Conservation (phyloP, 2,329 filamentous ascomycete genomes). For the Exophiala aquamarina region DNA sequence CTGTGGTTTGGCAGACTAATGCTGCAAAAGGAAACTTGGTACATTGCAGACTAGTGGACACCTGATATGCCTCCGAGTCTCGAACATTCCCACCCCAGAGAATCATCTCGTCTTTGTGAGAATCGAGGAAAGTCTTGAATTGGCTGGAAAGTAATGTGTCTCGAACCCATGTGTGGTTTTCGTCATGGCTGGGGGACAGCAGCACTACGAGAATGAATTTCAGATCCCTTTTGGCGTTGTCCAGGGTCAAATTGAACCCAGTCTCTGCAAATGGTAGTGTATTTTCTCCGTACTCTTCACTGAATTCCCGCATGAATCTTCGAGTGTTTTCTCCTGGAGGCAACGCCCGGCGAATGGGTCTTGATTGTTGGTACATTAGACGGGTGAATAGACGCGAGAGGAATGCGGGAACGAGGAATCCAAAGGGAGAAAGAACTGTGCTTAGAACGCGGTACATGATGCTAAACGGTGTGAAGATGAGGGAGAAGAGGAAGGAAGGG, state of each 20-base stretch:
- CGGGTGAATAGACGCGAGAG: constrained; percentile 68
- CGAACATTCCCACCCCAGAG: constrained; percentile 92
- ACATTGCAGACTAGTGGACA: constrained; percentile 80
- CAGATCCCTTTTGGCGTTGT: constrained; percentile 83
- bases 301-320: constrained; percentile 87
- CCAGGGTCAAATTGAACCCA: constrained; percentile 88
- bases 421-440: constrained; percentile 75
- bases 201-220: constrained; percentile 90
- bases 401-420: constrained; percentile 64
- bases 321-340: constrained; percentile 85
- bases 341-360: constrained; percentile 66
- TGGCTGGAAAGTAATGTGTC: constrained; percentile 78
- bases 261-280: constrained; percentile 78
- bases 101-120: constrained; percentile 75
- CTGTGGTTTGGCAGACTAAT: constrained; percentile 82
- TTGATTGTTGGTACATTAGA: constrained; percentile 66
- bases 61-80: constrained; percentile 92
- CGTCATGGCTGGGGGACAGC: constrained; percentile 90
- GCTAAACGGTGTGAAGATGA: constrained; percentile 80
- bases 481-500: constrained; percentile 71
- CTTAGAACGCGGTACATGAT: constrained; percentile 70
- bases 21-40: constrained; percentile 92
- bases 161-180: constrained; percentile 76
- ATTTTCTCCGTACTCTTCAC: constrained; percentile 81
- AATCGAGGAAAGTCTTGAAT: constrained; percentile 70